These are phyloP conservation scores for Ophiostoma populinum DNA, from an alignment of 2,329 filamentous ascomycete genomes.

Conservation along the genomic window DNA sequence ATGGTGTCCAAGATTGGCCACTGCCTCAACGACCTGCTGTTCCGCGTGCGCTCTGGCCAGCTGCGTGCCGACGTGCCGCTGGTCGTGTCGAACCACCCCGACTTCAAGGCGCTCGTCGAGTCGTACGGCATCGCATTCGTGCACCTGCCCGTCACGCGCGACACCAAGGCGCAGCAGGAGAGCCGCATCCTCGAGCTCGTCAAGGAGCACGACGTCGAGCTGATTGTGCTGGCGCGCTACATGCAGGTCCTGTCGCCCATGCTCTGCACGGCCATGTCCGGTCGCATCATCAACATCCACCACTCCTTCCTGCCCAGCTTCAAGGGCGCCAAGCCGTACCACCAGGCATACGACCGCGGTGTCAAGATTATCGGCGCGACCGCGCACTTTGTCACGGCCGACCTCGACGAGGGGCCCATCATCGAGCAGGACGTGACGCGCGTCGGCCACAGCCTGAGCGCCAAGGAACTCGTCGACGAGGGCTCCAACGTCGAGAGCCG, in stretches of 20 bases:
- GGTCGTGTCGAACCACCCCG: conserved; percentile 69
- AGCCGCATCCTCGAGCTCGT: conserved; percentile 52
- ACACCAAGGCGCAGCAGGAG: conserved; percentile 64
- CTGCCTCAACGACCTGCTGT: conserved; percentile 51
- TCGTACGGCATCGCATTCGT: conserved; percentile 65
- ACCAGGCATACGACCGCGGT: conserved; percentile 71
- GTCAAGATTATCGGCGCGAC: conserved; percentile 82
- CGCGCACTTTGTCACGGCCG: conserved; percentile 72
- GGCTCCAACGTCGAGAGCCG: conserved; percentile 74
- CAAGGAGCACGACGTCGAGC: conserved; percentile 50
- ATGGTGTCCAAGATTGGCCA: conserved; percentile 85
- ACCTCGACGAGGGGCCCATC: conserved; percentile 73
- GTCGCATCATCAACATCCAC: conserved; percentile 84
- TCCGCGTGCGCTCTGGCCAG: conserved; percentile 49
- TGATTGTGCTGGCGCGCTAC: conserved; percentile 68
- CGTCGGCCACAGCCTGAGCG: conserved; percentile 59
- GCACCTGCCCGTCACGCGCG: conserved; percentile 63
- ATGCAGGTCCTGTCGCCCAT: conserved; percentile 71
- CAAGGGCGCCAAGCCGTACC: conserved; percentile 79
- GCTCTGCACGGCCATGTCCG: conserved; percentile 63
- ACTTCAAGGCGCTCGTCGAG: conserved; percentile 49
- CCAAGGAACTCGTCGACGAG: conserved; percentile 61
- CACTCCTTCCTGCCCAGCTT: conserved; percentile 74
- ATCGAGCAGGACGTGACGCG: conserved; percentile 70
- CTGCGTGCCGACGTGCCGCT: conserved; percentile 58